Base-by-base conservation (phyloP, 306 rosid genomes). In the Malus orientalis region DNA sequence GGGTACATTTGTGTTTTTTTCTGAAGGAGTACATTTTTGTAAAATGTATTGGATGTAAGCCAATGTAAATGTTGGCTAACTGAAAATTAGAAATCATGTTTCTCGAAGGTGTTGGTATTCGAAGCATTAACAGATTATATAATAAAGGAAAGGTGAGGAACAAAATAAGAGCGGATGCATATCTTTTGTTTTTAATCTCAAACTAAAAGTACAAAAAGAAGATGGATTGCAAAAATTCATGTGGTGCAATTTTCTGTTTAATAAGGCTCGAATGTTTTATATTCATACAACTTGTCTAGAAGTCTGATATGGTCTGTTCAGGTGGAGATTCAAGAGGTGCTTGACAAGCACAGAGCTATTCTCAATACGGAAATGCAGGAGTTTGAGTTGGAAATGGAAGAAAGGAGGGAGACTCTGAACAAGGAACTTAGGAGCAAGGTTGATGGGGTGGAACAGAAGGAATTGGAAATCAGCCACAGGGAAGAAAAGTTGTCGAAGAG, bases 291-390 rank as follows among this genome's bases (percentile, higher is more conserved):
- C 65, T 69, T 51, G 59, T 76, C 69, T 73, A 76, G 77, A 67
- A 67, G 69, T 76, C 77, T 85, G 68, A 84, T 81, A 81, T 57
- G 60, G 51, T 75, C 54, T 76, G 29, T 67, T 51, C 84, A 92
- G 99, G 88, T 87, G 75, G 99, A 91, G 66, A 85, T 91, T 76
- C 85, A 92, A 79, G 85, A 77, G 76, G 77, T 85, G 77, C 87
- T 90, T 69, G 90, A 75, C 45, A 87, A 89, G 82, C 92, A 88
- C 77, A 88, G 83, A 74, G 86, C 77, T 14, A 51, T 71, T 30
- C 84, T 88, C 67, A 89, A 86, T 78, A 69, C 53, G 36, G 87
- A 91, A 76, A 69, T 83, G 80, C 84, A 82, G 67, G 88, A 87
- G 77, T 83, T 87, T 87, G 92, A 89, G 76, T 78, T 89, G 85